phyloP scores from a whole-genome alignment of 2,329 filamentous ascomycete species.

The Epichloe gansuensis region DNA sequence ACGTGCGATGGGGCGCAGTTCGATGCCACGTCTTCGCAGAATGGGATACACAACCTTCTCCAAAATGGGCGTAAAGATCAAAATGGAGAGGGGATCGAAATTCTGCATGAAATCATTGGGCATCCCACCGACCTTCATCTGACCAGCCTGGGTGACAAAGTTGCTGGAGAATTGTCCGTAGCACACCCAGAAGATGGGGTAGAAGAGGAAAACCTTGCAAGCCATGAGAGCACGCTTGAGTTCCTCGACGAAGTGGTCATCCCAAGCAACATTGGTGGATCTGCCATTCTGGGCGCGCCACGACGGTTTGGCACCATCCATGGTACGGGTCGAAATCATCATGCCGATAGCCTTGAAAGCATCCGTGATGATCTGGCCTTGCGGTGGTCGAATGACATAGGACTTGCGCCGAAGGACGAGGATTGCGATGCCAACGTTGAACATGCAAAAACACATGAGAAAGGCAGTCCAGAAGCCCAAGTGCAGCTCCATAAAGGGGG shows the following conservation, averaged over 20 bases:
- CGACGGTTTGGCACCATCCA: constrained; percentile 52
- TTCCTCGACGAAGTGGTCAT: constrained; percentile 60
- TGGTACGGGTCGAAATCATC: constrained; percentile 28
- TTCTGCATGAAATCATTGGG: constrained; percentile 61
- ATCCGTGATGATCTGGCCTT: constrained; percentile 52
- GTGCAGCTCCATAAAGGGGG: constrained; percentile 53
- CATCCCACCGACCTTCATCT: constrained; percentile 48
- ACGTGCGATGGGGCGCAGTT: constrained; percentile 51
- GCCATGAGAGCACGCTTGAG: constrained; percentile 53
- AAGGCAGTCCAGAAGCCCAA: constrained; percentile 57
- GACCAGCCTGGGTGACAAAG: constrained; percentile 47
- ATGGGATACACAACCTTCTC: constrained; percentile 49
- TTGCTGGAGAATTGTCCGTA: constrained; percentile 58
- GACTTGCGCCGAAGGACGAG: constrained; percentile 33
- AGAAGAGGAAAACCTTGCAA: constrained; percentile 58
- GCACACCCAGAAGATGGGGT: constrained; percentile 54
- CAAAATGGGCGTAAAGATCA: constrained; percentile 53
- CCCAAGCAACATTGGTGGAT: constrained; percentile 39
- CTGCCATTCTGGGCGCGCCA: constrained; percentile 42
- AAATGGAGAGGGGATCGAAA: constrained; percentile 52
- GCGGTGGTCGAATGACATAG: constrained; percentile 38
- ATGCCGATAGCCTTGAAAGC: constrained; percentile 40
- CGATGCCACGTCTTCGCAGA: constrained; percentile 42
- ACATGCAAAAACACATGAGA: constrained; percentile 44
- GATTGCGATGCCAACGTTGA: constrained; percentile 44